These are phyloP conservation scores for Leptographium wingfieldii DNA, from an alignment of 2,329 filamentous ascomycete genomes.

Conservation along the genomic window DNA sequence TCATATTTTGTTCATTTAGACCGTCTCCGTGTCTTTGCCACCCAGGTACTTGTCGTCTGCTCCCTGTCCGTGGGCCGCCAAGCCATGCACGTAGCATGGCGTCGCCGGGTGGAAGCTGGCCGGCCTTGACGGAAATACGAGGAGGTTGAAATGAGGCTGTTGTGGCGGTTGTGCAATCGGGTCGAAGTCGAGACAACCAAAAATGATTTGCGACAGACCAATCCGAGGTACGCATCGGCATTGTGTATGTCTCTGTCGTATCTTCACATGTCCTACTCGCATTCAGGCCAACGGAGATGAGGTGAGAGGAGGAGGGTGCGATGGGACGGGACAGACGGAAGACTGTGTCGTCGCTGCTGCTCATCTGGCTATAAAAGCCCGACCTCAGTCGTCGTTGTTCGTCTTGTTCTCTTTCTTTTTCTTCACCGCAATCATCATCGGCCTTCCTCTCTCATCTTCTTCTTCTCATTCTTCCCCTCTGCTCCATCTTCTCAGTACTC, in stretches of 20 bases:
- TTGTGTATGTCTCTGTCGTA: background rate
- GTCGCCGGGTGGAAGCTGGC: background rate
- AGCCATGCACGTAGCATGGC: background rate
- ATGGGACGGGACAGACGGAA: background rate
- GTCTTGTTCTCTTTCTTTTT: background rate
- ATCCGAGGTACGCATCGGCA: background rate
- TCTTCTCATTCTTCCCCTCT: background rate
- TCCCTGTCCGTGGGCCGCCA: background rate
- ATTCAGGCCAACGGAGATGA: background rate
- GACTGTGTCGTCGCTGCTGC: background rate
- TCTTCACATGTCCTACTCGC: background rate
- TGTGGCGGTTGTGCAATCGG: background rate
- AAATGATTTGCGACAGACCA: background rate
- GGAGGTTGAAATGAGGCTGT: background rate
- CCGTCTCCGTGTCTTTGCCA: background rate
- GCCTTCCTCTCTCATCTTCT: background rate
- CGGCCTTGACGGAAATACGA: background rate
- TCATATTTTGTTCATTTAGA: background rate
- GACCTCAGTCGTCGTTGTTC: background rate
- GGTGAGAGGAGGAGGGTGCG: background rate
- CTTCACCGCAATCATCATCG: background rate
- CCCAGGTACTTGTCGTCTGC: background rate
- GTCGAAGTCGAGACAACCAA: background rate
- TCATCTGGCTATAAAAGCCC: background rate
- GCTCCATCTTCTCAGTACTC: background rate